Percentiles rank a stretch among this genome's conserved stretches.
Evolutionary conservation across 768 basidiomycete genomes (phyloP).

Genomic region (Dentipellis sp.): DNA sequence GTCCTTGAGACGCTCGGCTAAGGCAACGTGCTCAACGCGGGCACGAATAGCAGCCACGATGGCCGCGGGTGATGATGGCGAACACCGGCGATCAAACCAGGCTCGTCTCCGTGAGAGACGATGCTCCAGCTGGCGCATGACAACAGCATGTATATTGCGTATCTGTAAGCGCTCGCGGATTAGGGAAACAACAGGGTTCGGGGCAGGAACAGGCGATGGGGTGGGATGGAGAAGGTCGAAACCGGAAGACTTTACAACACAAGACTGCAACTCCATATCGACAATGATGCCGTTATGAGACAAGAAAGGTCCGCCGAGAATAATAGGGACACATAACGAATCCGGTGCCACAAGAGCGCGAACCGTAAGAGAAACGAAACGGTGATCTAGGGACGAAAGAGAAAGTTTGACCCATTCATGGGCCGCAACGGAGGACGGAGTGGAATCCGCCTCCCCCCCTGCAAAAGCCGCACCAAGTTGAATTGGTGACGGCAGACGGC

Average conservation of each 20-base stretch:
- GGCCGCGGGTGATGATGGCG: background rate
- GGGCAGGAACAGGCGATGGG: background rate
- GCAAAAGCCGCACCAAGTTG: background rate
- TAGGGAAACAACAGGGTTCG: too few species aligned
- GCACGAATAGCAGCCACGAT: background rate
- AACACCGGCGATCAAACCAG: background rate
- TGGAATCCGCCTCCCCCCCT: background rate
- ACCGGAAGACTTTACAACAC: background rate
- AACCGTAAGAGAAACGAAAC: background rate
- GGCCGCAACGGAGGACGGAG: background rate
- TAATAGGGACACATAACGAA: background rate
- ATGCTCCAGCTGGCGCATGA: background rate
- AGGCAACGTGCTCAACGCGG: background rate
- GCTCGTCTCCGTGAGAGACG: background rate
- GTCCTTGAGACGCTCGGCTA: background rate
- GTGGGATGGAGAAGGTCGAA: background rate
- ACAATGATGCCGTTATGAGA: background rate
- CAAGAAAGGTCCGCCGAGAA: background rate
- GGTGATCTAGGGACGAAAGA: background rate
- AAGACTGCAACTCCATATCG: background rate
- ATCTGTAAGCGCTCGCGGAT: background rate
- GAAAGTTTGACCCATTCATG: background rate
- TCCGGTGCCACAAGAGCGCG: background rate
- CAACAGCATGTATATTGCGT: background rate
- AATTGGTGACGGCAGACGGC: background rate